Evolutionary conservation across 805 yeast genomes (phyloP).

Genomic region (Kuraishia piskuri): DNA sequence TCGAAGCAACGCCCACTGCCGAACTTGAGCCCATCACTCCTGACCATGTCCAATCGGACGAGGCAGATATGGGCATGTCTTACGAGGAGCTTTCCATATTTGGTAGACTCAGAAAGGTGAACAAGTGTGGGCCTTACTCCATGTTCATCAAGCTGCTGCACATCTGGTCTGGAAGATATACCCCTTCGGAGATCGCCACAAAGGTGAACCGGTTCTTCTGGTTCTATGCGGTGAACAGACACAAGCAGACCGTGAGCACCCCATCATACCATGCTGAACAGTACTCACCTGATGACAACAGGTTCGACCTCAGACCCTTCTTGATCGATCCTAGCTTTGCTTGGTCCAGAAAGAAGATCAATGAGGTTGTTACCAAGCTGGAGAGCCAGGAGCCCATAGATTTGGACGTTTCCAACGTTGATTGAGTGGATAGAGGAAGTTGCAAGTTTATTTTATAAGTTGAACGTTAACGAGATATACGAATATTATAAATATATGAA

Average conservation of each 20-base stretch:
- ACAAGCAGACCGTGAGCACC: slow-evolving; percentile 94
- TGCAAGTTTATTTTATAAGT: too few relatives aligned
- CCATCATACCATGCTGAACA: slow-evolving; percentile 98
- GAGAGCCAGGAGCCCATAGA: slow-evolving; percentile 24
- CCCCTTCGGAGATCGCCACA: slow-evolving; percentile 79
- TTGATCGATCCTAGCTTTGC: slow-evolving; percentile 82
- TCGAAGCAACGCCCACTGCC: slow-evolving; percentile 94
- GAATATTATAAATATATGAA: too few relatives aligned
- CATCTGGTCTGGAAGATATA: slow-evolving; percentile 76
- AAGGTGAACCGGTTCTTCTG: slow-evolving; percentile 91
- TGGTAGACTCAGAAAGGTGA: slow-evolving; percentile 85
- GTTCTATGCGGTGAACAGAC: slow-evolving; percentile 91
- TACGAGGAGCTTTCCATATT: slow-evolving; percentile 88
- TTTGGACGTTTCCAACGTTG: background rate
- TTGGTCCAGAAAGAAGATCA: slow-evolving; percentile 87
- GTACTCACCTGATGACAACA: slow-evolving; percentile 95
- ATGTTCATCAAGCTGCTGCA: slow-evolving; percentile 88
- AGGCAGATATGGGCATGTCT: slow-evolving; percentile 96
- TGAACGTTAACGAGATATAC: too few relatives aligned
- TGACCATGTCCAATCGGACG: slow-evolving; percentile 90
- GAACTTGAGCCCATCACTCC: slow-evolving; percentile 95
- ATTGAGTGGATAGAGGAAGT: background rate
- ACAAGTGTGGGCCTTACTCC: slow-evolving; percentile 93
- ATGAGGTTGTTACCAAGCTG: slow-evolving; percentile 57
- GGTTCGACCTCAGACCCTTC: slow-evolving; percentile 95